Evolutionary conservation across 192 early-diverging fungal genomes (phyloP).

Genomic region (Umbelopsis ramanniana): DNA sequence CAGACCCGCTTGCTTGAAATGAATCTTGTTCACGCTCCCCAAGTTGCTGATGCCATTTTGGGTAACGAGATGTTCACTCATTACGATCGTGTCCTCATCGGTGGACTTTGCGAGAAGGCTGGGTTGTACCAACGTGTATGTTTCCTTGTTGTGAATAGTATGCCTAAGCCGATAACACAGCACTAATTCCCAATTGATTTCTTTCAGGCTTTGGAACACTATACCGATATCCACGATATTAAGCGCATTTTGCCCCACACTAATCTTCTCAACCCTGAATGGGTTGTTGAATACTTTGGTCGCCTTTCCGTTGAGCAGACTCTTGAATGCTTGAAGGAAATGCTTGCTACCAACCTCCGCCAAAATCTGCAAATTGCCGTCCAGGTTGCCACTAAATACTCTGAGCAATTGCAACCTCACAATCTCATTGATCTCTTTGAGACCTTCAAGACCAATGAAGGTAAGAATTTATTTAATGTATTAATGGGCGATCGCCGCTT

Average conservation of each 20-base stretch:
- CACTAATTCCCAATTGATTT: background rate
- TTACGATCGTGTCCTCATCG: constrained; percentile 93
- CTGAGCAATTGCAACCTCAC: constrained; percentile 88
- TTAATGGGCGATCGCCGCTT: background rate
- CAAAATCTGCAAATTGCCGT: constrained; percentile 97
- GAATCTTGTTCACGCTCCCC: constrained; percentile 96
- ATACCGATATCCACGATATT: constrained; percentile 95
- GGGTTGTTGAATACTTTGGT: constrained; percentile 96
- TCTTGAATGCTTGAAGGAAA: constrained; percentile 92
- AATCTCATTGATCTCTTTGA: constrained; percentile 94
- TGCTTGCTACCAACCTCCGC: constrained; percentile 88
- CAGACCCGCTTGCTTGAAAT: constrained; percentile 97
- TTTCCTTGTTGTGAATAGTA: background rate
- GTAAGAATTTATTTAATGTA: constrained; percentile 27
- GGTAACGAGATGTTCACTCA: constrained; percentile 95
- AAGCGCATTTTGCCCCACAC: constrained; percentile 94
- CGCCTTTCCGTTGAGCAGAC: constrained; percentile 95
- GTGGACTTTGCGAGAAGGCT: constrained; percentile 95
- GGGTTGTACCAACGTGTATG: constrained; percentile 89
- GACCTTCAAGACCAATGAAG: constrained; percentile 88
- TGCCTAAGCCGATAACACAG: background rate
- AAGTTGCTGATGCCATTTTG: constrained; percentile 98
- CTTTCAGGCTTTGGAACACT: constrained; percentile 87
- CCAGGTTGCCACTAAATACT: constrained; percentile 96
- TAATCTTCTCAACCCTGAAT: constrained; percentile 83